Base-by-base conservation (phyloP, 495 filamentous ascomycete species). In the Cercophora samala region DNA sequence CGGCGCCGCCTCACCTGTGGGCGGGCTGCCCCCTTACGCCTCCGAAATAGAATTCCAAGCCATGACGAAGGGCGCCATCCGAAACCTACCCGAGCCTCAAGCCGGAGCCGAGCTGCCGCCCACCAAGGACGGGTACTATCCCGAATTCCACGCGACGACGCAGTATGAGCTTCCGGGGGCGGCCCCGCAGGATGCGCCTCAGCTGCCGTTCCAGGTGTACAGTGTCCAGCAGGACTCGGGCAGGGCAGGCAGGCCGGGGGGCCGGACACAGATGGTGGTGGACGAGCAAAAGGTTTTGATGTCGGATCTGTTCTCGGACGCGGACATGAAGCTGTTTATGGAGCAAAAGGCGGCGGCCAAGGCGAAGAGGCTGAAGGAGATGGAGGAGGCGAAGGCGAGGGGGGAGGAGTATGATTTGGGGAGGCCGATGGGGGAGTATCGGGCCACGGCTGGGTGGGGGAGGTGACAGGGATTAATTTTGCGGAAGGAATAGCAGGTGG, bases 91-190 rank as follows among this genome's bases (percentile, higher is more conserved):
- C 3, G 72, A 70, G 26, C 75, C 75, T 1, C 63, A 69, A 56
- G 75, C 74, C 17, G 21, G 74, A 60, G 73, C 73, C 5, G 75
- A 77, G 53, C 65, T 77, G 22, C 75, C 75, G n/a, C 75, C 75
- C 1, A 77, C 75, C 17, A 77, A 77, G 63, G 75, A 77, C 54
- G 75, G 75, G 1, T 77, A 68, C 19, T 77, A 77, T 32, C 72
- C 72, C 29, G 66, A 73, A 25, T 54, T 29, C 1, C 61, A 42
- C 2, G 68, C 72, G 21, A 24, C 70, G 6, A 66, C 73, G 13
- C 72, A 77, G 64, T 70, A 76, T n/a, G 75, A 77, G 64, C 65
- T 77, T 0, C 74, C 69, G 5, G 75, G 74, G 0, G 63, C 72
- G 2, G 68, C 67, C 21, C 68, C 64, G 4, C 62, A 74, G 62